Evolutionary conservation across 2,329 filamentous ascomycete genomes (phyloP).

Genomic region (Xylariaceae sp.): DNA sequence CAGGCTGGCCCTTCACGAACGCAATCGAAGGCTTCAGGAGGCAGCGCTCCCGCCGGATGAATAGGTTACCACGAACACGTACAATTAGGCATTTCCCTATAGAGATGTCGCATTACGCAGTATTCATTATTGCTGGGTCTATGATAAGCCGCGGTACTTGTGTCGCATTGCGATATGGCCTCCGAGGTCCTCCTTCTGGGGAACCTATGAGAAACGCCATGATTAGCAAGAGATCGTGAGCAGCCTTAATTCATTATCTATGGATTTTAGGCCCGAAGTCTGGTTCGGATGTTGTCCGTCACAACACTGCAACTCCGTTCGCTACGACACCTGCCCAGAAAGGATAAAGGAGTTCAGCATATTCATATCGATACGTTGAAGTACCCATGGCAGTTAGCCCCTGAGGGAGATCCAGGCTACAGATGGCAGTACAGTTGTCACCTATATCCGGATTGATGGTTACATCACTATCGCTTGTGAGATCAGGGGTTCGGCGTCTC

Average conservation of each 20-base stretch:
- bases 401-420: background rate
- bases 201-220: background rate
- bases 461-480: background rate
- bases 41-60: constrained; percentile 18
- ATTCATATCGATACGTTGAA: background rate
- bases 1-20: constrained; percentile 12
- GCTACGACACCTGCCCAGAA: background rate
- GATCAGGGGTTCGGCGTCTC: no score
- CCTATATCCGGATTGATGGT: background rate
- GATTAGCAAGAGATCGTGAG: background rate
- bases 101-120: background rate
- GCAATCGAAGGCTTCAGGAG: constrained; percentile 9
- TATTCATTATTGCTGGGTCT: background rate
- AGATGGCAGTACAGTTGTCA: background rate
- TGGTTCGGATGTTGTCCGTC: background rate
- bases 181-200: background rate
- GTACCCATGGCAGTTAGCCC: background rate
- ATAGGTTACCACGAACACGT: background rate
- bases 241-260: background rate
- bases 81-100: background rate
- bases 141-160: background rate
- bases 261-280: background rate
- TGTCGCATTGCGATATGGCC: background rate
- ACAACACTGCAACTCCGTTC: background rate
- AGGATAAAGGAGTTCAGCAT: background rate